Evolutionary conservation across 73 alveolate species (phyloP).

Genomic region (Paramecium caudatum): DNA sequence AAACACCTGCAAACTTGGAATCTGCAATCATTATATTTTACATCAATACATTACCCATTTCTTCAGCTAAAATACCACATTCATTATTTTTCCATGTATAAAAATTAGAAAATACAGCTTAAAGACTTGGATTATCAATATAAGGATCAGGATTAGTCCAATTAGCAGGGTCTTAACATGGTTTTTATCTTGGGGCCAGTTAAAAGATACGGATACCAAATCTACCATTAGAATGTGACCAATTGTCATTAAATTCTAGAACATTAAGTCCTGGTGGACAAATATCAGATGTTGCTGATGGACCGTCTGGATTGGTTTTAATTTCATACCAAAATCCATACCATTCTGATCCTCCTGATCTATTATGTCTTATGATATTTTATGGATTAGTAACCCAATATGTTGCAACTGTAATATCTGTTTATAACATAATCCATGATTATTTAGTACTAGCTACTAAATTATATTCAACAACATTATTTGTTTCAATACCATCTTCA

Average conservation of each 20-base stretch:
- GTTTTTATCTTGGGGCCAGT: conserved; percentile 75
- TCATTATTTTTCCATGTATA: conserved; percentile 79
- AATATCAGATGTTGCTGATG: conserved; percentile 82
- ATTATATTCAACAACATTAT: conserved; percentile 83
- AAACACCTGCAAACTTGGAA: conserved; percentile 78
- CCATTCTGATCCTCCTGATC: conserved; percentile 92
- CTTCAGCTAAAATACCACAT: conserved; percentile 85
- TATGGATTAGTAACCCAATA: conserved; percentile 93
- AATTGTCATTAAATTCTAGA: conserved; percentile 81
- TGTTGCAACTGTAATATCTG: conserved; percentile 92
- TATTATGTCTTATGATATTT: conserved; percentile 82
- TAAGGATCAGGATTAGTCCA: conserved; percentile 55
- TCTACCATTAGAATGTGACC: conserved; percentile 91
- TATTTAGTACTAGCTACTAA: conserved; percentile 77
- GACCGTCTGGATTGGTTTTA: conserved; percentile 85
- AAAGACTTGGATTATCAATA: conserved; percentile 67
- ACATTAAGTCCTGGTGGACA: conserved; percentile 85
- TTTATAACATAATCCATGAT: conserved; percentile 82
- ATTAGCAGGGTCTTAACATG: conserved; percentile 70
- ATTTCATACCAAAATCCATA: conserved; percentile 93
- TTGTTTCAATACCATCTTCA: conserved; percentile 92
- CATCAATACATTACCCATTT: conserved; percentile 80
- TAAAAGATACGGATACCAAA: conserved; percentile 91
- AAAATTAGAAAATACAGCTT: conserved; percentile 66
- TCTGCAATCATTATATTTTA: conserved; percentile 79